Base-by-base conservation (phyloP, 2,329 filamentous ascomycete species). In the Dactylellina leptospora region DNA sequence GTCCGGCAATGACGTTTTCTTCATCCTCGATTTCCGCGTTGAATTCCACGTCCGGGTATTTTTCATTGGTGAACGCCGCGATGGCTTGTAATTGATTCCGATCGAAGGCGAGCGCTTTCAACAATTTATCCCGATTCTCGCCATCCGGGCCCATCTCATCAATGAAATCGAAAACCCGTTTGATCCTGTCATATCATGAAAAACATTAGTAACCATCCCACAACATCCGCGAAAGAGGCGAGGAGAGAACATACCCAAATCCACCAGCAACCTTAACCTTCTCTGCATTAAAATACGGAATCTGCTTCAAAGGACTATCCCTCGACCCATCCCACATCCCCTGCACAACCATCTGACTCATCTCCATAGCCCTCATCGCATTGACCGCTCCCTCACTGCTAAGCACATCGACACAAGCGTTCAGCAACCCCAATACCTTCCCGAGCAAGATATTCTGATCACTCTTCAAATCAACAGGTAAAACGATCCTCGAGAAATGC, bases 291-390 rank as follows among this genome's bases (percentile, higher is more conserved):
- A 97, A 97, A 82, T 97, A 92, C 76, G 95, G 95, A 78, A 99
- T 97, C 81, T 99, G 95, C 83, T 97, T 97, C 75, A 99, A 85
- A 38, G 95, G 93, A 77, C 91, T 96, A 80, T 99, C 95, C 66
- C 93, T 90, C 11, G 53, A 50, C 11, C 64, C 58, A 81, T 99
- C 93, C 95, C 95, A 99, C 91, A 97, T 96, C 53, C 90, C 93
- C 81, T 99, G 95, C 2, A 99, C 93, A 58, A 96, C 91, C 95
- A 99, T 99, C 79, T 99, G 95, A 10, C 91, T 96, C 86, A 99
- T 92, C 80, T 99, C 95, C 93, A 99, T 99, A 25, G 95, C 95
- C 77, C 90, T 93, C 89, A 97, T 96, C 71, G 95, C 93, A 78
- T 99, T 99, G 74, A 99, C 85, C 77, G 97, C 92, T 11, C 93